Evolutionary conservation across 306 rosid genomes (phyloP), one percentile per base, ranked within the genome.

Genomic region (Sophora flavescens): DNA sequence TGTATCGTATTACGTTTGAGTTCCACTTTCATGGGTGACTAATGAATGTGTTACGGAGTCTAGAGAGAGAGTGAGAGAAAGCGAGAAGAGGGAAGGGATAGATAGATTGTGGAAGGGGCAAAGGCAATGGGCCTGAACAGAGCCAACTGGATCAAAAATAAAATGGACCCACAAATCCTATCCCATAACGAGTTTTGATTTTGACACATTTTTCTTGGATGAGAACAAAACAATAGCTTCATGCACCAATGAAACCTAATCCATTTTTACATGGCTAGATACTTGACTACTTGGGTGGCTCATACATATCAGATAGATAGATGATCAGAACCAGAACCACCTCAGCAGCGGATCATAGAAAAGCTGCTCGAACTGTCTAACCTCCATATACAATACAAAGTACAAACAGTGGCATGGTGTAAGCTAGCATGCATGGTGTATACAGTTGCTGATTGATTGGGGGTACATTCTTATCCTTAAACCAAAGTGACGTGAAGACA

Each of bases 381-480:
- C 12, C 28, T 70, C 56, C 54, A 71, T 74, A 22, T 22, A 22
- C 22, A 22, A 22, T 22, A 22, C 22, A 22, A 22, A 82, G 8
- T 48, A 26, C 81, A 52, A 69, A 69, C 35, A 16, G 58, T 82
- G 36, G 70, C 77, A 72, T 74, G 71, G 67, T 72, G 82, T 35
- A 26, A 57, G 67, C n/a, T n/a, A n/a, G n/a, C n/a, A n/a, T n/a
- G n/a, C 12, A 72, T 47, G 76, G 76, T 59, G 70, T 48, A 3
- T 30, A 3, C 2, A 6, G 66, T 62, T 53, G 62, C 30, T 69
- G 33, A 45, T 28, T 47, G 14, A 48, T 81, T 54, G 51, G 52
- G 22, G 51, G 16, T 18, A 2, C 66, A 64, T 79, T 84, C 93
- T 87, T 91, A 87, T 91, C 93, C 89, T 87, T 70, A 62, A 77